Base-by-base conservation (phyloP, 2,329 filamentous ascomycete species). In the Diaporthe humulicola region DNA sequence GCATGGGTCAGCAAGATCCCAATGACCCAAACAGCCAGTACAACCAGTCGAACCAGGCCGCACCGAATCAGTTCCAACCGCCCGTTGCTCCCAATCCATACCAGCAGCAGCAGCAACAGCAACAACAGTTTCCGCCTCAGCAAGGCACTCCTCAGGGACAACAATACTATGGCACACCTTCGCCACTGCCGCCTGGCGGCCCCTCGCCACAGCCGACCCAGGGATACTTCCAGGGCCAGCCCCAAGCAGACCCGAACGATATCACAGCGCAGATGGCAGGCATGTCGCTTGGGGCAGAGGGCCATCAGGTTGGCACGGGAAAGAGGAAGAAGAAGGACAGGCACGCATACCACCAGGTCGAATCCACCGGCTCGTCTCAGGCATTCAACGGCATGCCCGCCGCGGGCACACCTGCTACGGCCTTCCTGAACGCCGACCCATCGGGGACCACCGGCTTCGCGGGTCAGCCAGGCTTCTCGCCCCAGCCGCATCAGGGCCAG, bases 311-410 rank as follows among this genome's bases (percentile, higher is more conserved):
- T 2, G 85, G 85, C 73, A 86, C 86, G 3, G 85, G 85, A 74
- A 89, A 91, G 82, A 93, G 88, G 84, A 95, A 96, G 88, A 98
- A 98, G 91, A 98, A 98, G 89, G 94, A 98, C 83, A 91, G 95
- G 75, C 96, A 98, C 85, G 96, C 96, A 77, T 94, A 98, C 84
- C 96, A 98, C 83, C 93, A 91, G 52, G 91, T 98, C 71, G 95
- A 96, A 77, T 91, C 94, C 30, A 88, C 88, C 7, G 91, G 92
- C 67, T 91, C 91, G 45, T 91, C 92, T 8, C 91, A 93, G 80
- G 86, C 91, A 15, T 94, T 94, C 85, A 93, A 93, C 81, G 93
- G 91, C 76, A 90, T 93, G 80, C 91, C 92, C 2, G 88, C 90
- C 33, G 86, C 87, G 15, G 90, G 88, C 40, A 87, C 87, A 33